Evolutionary conservation across 345 rosid species (phyloP).

Genomic region (Euphorbia peplus): DNA sequence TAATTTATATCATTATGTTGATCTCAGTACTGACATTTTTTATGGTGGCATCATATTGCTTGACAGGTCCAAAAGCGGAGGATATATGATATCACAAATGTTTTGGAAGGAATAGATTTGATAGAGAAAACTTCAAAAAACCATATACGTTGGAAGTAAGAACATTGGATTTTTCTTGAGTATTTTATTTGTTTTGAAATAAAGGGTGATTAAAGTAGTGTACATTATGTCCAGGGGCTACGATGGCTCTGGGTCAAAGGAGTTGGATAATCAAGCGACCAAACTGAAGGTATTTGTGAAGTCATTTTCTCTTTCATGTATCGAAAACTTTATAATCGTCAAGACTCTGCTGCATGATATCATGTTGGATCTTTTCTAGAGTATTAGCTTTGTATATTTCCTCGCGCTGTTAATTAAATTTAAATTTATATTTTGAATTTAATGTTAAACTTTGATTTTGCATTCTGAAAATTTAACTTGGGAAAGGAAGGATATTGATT

Average conservation of each 20-base stretch:
- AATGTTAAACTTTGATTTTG: neutral
- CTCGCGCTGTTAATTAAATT: neutral
- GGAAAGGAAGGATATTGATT: neutral
- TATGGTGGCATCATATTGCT: neutral
- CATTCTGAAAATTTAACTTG: neutral
- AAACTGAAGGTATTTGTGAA: conserved; percentile 42
- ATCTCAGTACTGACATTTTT: neutral
- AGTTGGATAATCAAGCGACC: conserved; percentile 42
- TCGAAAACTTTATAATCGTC: neutral
- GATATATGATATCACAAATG: conserved; percentile 85
- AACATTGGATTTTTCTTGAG: conserved; percentile 1
- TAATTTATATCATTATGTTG: neutral
- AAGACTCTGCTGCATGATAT: conserved; percentile 14
- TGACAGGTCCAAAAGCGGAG: conserved; percentile 81
- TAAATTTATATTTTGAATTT: neutral
- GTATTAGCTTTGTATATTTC: conserved; percentile 1
- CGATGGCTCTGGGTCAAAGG: conserved; percentile 42
- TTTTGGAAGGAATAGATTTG: conserved; percentile 75
- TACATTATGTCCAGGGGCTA: conserved; percentile 45
- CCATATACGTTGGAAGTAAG: conserved; percentile 76
- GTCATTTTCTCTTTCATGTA: conserved; percentile 10
- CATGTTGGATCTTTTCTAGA: neutral
- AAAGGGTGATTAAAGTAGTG: conserved; percentile 20
- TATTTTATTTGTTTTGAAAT: neutral
- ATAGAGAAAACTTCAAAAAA: conserved; percentile 83